A percentile compares a stretch with the other conserved stretches of the same genome.
Evolutionary conservation across 768 basidiomycete species (phyloP).

Genomic region (Russula lepida): DNA sequence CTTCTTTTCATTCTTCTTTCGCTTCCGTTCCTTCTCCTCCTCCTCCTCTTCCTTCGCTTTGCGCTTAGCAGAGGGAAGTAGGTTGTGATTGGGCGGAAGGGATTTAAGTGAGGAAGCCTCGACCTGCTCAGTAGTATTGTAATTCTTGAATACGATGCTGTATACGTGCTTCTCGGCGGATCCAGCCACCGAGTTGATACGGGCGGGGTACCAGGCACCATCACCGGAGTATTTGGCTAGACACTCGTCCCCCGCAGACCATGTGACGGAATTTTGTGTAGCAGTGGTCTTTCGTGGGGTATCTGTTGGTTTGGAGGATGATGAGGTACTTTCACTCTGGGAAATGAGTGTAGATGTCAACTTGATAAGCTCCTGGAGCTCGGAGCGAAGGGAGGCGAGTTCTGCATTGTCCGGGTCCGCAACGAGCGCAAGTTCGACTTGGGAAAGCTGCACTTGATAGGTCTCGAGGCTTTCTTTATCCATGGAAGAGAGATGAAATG

Average conservation of each 20-base stretch:
- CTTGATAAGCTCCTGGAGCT: constrained; percentile 76
- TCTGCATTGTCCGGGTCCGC: constrained; percentile 68
- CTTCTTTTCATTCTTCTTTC: constrained; percentile 95
- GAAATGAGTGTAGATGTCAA: constrained; percentile 67
- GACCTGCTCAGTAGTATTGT: constrained; percentile 84
- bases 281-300: constrained; percentile 46
- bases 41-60: constrained; percentile 75
- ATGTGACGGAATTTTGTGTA: constrained; percentile 43
- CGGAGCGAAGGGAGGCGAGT: constrained; percentile 62
- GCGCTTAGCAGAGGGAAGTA: constrained; percentile 51
- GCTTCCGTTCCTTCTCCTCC: constrained; percentile 80
- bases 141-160: constrained; percentile 85
- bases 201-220: constrained; percentile 80
- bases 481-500: constrained; percentile 25
- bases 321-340: constrained; percentile 55
- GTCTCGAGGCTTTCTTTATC: constrained; percentile 77
- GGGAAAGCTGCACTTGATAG: constrained; percentile 83
- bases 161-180: constrained; percentile 76
- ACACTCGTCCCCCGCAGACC: constrained; percentile 79
- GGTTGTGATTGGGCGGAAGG: constrained; percentile 47
- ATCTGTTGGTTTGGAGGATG: constrained; percentile 42
- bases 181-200: constrained; percentile 78
- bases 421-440: constrained; percentile 73
- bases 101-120: constrained; percentile 63
- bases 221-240: constrained; percentile 81